Conservation (phyloP, 2,329 filamentous ascomycete species). For the Penicillium sp. region DNA sequence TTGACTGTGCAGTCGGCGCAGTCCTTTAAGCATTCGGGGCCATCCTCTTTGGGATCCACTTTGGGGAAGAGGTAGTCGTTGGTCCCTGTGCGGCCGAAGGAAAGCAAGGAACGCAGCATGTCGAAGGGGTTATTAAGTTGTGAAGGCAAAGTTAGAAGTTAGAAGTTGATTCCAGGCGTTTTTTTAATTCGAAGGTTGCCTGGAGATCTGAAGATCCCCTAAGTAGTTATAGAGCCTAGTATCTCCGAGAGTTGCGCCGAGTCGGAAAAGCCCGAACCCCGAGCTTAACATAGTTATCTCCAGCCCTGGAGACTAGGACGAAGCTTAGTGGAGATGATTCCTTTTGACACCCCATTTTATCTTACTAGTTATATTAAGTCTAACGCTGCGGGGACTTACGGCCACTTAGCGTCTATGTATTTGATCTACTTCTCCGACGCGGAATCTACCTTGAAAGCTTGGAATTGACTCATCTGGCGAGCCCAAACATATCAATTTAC, state of each 20-base stretch:
- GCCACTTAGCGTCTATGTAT: not conserved
- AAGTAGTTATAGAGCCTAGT: not conserved
- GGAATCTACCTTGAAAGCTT: not conserved
- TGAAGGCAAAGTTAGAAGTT: not conserved
- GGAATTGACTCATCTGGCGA: not conserved
- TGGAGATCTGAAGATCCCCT: not conserved
- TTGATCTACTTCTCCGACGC: not conserved
- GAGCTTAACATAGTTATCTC: not conserved
- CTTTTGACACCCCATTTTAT: not conserved
- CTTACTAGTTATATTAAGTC: not conserved
- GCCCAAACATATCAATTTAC: not conserved
- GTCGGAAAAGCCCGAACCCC: not conserved
- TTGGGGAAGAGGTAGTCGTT: constrained; percentile 30
- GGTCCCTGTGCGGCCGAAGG: constrained; percentile 18
- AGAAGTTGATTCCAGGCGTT: not conserved
- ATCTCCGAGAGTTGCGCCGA: not conserved
- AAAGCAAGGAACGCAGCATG: constrained; percentile 30
- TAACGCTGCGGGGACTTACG: not conserved
- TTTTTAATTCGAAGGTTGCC: too few relatives aligned
- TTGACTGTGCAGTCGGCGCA: constrained; percentile 33
- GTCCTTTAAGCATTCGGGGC: constrained; percentile 29
- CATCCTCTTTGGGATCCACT: constrained; percentile 29
- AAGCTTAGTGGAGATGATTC: not conserved
- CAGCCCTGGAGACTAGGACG: not conserved
- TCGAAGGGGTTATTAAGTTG: not conserved